Base-by-base conservation (phyloP, 352 stramenopile species). In the Globisporangium canariense region DNA sequence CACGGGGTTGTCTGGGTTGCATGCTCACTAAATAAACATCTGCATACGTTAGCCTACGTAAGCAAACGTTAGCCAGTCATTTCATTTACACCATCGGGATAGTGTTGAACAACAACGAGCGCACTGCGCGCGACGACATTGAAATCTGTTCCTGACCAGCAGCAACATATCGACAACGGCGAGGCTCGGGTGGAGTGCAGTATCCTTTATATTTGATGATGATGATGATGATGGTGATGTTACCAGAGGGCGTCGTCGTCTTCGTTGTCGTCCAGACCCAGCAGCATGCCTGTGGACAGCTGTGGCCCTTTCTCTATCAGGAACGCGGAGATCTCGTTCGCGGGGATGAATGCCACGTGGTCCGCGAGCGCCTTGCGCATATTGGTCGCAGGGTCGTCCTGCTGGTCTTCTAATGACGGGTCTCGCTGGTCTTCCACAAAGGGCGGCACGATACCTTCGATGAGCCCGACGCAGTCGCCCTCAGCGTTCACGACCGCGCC, bases 361-460 rank as follows among this genome's bases (percentile, higher is more conserved):
- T 89, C 80, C 22, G 76, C 85, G 2, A 93, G 69, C 49, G 81
- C 73, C 67, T 87, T 82, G 5, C 80, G 81, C 83, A 90, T 88
- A 7, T 30, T 58, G 3, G 28, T 6, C 32, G 51, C 51, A 28
- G 16, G 28, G 8, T 38, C 32, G 75, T 60, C 53, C 67, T 60
- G 66, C 9, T 71, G 60, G 22, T 79, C 63, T n/a, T 83, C 62
- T 18, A 58, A 65, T 2, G 51, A 58, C 51, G 51, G 13, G 30
- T 30, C 52, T 36, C 7, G 32, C 9, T 10, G 7, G 5, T 65
- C 18, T n/a, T 71, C 69, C 25, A 73, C 56, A 32, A 73, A 73
- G 3, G 64, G 70, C 18, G 86, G 83, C 7, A 94, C 86, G 55
- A 93, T 91, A 11, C 86, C 86, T 70, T 94, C 86, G 10, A 94